Evolutionary conservation across 768 basidiomycete genomes (phyloP).

Genomic region (Lenzites betulinus): DNA sequence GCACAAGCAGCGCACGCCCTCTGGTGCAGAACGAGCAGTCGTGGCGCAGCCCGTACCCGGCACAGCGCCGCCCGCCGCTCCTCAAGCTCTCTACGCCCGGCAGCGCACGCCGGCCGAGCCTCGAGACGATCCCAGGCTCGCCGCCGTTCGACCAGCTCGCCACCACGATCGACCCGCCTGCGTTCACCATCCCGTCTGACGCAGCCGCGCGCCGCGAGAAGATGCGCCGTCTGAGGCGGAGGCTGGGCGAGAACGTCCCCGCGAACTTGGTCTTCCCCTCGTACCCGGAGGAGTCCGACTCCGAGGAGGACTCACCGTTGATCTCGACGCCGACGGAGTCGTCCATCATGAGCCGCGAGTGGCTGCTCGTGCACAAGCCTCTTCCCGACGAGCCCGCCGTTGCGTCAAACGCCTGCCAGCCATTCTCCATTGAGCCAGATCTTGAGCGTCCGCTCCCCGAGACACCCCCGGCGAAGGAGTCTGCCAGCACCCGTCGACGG

Average conservation of each 20-base stretch:
- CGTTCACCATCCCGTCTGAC: conserved; percentile 45
- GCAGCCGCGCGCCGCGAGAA: conserved; percentile 51
- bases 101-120: conserved; percentile 10
- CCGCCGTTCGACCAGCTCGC: conserved; percentile 10
- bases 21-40: conserved; percentile 13
- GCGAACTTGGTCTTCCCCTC: conserved; percentile 58
- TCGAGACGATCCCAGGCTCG: conserved; percentile 25
- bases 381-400: conserved; percentile 1
- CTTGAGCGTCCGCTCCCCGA: neutral
- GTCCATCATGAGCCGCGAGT: conserved; percentile 13
- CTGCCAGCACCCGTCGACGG: neutral
- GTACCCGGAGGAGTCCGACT: conserved; percentile 18
- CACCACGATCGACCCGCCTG: conserved; percentile 8
- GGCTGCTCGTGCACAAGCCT: conserved; percentile 18
- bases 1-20: conserved; percentile 7
- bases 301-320: conserved; percentile 21
- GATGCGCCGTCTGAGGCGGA: conserved; percentile 63
- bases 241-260: conserved; percentile 65
- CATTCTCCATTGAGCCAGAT: neutral
- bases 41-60: conserved; percentile 24
- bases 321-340: conserved; percentile 15
- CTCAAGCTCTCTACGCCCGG: conserved; percentile 20
- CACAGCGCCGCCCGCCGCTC: conserved; percentile 27
- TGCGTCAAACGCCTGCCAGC: too few species aligned
- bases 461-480: neutral